Evolutionary conservation across 441 rosid genomes (phyloP).

Genomic region (Populus tomentosa): DNA sequence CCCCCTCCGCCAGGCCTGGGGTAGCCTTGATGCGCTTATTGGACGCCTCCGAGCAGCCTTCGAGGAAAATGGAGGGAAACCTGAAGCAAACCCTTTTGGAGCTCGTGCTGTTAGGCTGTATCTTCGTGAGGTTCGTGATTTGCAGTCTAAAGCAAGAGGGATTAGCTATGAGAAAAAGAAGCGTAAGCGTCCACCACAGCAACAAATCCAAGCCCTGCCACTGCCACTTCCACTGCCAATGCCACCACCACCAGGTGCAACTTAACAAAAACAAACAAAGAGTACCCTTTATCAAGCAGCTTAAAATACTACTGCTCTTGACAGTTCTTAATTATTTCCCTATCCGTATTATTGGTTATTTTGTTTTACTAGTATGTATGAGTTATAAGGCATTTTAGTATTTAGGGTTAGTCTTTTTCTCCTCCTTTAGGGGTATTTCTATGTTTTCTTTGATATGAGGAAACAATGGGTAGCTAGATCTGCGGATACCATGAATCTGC

Average conservation of each 20-base stretch:
- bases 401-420: constrained; percentile 14
- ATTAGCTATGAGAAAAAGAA: constrained; percentile 68
- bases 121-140: constrained; percentile 59
- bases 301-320: constrained; percentile 4
- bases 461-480: constrained; percentile 23
- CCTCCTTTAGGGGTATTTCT: not conserved
- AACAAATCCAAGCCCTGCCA: constrained; percentile 28
- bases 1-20: constrained; percentile 65
- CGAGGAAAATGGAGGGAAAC: constrained; percentile 62
- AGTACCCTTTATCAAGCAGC: not conserved
- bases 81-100: constrained; percentile 61
- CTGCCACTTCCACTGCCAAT: constrained; percentile 34
- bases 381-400: constrained; percentile 15
- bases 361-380: not conserved
- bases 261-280: constrained; percentile 12
- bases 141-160: constrained; percentile 60
- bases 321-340: not conserved
- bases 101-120: constrained; percentile 60
- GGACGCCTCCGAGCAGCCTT: constrained; percentile 64
- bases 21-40: constrained; percentile 55
- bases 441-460: constrained; percentile 18
- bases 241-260: constrained; percentile 37
- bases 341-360: constrained; percentile 3
- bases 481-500: constrained; percentile 28
- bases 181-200: constrained; percentile 44